Conservation (phyloP, 1,284 basidiomycete species). For the Fistulina hepatica region DNA sequence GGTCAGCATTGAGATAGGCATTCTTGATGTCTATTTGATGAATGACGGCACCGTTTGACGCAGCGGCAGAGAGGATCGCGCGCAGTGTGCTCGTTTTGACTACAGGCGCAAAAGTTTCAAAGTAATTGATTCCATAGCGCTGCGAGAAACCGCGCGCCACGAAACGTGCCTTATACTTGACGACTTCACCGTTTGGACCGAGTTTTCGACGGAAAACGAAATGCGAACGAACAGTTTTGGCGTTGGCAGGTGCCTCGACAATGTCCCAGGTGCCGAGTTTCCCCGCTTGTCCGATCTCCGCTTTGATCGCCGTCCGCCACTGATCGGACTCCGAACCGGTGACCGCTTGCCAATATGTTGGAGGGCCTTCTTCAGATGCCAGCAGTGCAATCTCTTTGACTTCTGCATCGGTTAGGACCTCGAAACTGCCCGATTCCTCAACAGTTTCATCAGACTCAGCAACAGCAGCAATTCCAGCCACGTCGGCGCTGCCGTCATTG, state of each 20-base stretch:
- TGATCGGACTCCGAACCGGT: slow-evolving; percentile 11
- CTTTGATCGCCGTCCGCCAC: slow-evolving; percentile 24
- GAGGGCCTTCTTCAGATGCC: neutral
- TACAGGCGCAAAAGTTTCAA: slow-evolving; percentile 20
- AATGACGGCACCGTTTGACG: slow-evolving; percentile 15
- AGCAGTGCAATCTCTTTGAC: neutral
- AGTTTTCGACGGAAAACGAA: slow-evolving; percentile 22
- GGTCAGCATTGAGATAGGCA: slow-evolving; percentile 24
- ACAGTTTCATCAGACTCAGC: too few relatives aligned
- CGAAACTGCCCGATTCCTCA: too few relatives aligned
- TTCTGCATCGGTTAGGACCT: too few relatives aligned
- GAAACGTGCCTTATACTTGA: slow-evolving; percentile 24
- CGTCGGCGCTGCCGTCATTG: too few relatives aligned
- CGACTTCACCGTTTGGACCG: slow-evolving; percentile 16
- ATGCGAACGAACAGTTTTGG: slow-evolving; percentile 11
- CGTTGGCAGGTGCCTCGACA: slow-evolving; percentile 15
- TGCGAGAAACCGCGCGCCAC: slow-evolving; percentile 16
- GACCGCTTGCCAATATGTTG: slow-evolving; percentile 3
- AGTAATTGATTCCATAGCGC: slow-evolving; percentile 24
- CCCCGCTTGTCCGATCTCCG: slow-evolving; percentile 18
- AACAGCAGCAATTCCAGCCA: too few relatives aligned
- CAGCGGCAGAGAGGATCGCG: slow-evolving; percentile 17
- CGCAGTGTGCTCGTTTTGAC: slow-evolving; percentile 17
- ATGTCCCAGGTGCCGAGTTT: slow-evolving; percentile 16
- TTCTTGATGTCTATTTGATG: slow-evolving; percentile 23